Evolutionary conservation across 164 flowering plant genomes (phyloP).

Genomic region (Piper betle): DNA sequence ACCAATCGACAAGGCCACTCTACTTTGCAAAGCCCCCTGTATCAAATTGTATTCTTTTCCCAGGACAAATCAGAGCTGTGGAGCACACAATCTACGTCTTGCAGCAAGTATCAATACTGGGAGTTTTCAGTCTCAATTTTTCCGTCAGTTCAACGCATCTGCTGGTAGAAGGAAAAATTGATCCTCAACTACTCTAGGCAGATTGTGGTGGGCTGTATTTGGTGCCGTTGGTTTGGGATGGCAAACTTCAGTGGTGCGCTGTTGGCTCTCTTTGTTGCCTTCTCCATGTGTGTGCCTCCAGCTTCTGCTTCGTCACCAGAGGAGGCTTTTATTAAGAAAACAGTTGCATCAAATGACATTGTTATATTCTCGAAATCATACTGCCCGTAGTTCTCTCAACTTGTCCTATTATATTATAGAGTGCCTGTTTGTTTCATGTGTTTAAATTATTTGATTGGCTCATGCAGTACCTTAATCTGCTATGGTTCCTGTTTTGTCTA

Average conservation of each 20-base stretch:
- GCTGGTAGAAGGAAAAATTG: not conserved
- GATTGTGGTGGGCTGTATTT: not conserved
- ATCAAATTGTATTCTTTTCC: not conserved
- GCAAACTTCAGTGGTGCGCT: constrained; percentile 1
- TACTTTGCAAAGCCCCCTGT: not conserved
- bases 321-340: constrained; percentile 49
- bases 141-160: not conserved
- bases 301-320: constrained; percentile 8
- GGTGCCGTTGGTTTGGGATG: not conserved
- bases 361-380: constrained; percentile 87
- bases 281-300: constrained; percentile 2
- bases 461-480: too few species aligned
- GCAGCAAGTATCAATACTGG: not conserved
- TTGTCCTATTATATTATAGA: too few species aligned
- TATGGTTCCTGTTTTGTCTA: not conserved
- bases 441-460: too few species aligned
- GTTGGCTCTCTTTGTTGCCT: not conserved
- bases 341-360: constrained; percentile 52
- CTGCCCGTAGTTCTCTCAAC: constrained; percentile 66
- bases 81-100: not conserved
- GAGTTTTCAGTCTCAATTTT: not conserved
- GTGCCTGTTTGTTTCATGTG: too few species aligned
- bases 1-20: not conserved
- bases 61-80: not conserved
- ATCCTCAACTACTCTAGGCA: not conserved